Evolutionary conservation across 345 rosid genomes (phyloP).

Genomic region (Aquilaria malaccensis): DNA sequence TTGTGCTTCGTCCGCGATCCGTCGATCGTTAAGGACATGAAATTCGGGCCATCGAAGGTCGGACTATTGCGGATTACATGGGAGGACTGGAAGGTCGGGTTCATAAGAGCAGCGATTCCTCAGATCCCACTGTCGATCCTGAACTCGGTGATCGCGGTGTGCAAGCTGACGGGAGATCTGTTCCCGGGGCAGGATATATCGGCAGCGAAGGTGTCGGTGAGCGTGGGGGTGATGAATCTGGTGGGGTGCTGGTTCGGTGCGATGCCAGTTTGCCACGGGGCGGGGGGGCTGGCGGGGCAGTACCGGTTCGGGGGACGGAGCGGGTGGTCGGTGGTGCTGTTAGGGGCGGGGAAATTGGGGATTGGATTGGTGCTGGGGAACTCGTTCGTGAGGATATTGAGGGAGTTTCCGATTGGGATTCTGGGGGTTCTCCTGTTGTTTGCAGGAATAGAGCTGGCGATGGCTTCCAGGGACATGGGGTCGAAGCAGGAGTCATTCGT

Average conservation of each 20-base stretch:
- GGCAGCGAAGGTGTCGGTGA: constrained; percentile 21
- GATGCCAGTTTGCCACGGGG: constrained; percentile 92
- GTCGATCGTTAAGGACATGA: constrained; percentile 36
- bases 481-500: constrained; percentile 66
- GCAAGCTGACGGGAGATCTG: constrained; percentile 68
- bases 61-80: constrained; percentile 45
- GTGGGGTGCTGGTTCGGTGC: constrained; percentile 33
- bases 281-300: constrained; percentile 90
- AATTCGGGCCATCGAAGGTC: constrained; percentile 63
- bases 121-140: constrained; percentile 76
- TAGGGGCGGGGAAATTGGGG: constrained; percentile 60
- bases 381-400: constrained; percentile 67
- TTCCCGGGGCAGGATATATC: constrained; percentile 62
- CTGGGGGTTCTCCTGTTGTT: constrained; percentile 79
- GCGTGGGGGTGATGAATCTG: too few relatives aligned
- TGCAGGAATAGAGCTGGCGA: constrained; percentile 79
- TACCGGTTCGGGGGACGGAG: constrained; percentile 78
- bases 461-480: constrained; percentile 84
- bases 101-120: constrained; percentile 74
- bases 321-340: constrained; percentile 61
- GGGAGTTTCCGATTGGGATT: constrained; percentile 74
- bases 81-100: constrained; percentile 90
- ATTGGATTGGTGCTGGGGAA: constrained; percentile 75
- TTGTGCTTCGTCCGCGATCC: constrained; percentile 66
- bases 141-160: constrained; percentile 83